These are phyloP conservation scores for Auricularia cornea DNA, from an alignment of 768 basidiomycete species.

Conservation along the genomic window DNA sequence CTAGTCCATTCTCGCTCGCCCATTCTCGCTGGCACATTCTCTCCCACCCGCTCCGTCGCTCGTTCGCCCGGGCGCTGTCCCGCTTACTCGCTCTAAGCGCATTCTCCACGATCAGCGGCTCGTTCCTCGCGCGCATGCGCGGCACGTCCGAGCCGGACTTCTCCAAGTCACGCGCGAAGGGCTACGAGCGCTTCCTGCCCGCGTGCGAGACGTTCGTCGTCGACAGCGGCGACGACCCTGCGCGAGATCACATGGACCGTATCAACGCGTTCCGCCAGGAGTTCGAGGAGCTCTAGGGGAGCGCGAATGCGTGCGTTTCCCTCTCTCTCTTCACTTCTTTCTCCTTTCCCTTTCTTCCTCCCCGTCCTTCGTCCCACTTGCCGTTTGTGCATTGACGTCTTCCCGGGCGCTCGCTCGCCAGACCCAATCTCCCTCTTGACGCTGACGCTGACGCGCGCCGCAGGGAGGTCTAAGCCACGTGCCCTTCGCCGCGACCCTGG, in stretches of 20 bases:
- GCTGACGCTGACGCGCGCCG: too few relatives aligned
- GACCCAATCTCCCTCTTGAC: too few relatives aligned
- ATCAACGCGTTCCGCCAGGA: constrained; percentile 29
- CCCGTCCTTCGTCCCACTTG: background rate
- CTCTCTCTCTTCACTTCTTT: background rate
- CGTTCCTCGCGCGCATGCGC: constrained; percentile 61
- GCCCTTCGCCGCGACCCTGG: too few relatives aligned
- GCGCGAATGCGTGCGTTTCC: constrained; percentile 25
- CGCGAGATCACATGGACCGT: constrained; percentile 24
- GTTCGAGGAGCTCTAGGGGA: constrained; percentile 43
- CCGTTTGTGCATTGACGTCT: background rate
- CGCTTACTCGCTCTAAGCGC: constrained; percentile 37
- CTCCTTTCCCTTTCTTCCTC: background rate
- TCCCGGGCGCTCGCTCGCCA: too few relatives aligned
- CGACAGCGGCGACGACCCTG: constrained; percentile 19
- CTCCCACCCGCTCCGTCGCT: too few relatives aligned
- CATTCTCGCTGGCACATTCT: too few relatives aligned
- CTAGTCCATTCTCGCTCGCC: too few relatives aligned
- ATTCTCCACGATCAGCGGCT: constrained; percentile 58
- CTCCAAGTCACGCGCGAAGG: constrained; percentile 47
- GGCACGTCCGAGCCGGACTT: constrained; percentile 64
- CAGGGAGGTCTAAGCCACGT: too few relatives aligned
- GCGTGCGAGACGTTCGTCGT: background rate
- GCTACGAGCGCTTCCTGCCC: constrained; percentile 59
- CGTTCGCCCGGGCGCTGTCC: too few relatives aligned